These are phyloP conservation scores for Wakefieldia striispora DNA, from an alignment of 768 basidiomycete species.

Conservation along the genomic window DNA sequence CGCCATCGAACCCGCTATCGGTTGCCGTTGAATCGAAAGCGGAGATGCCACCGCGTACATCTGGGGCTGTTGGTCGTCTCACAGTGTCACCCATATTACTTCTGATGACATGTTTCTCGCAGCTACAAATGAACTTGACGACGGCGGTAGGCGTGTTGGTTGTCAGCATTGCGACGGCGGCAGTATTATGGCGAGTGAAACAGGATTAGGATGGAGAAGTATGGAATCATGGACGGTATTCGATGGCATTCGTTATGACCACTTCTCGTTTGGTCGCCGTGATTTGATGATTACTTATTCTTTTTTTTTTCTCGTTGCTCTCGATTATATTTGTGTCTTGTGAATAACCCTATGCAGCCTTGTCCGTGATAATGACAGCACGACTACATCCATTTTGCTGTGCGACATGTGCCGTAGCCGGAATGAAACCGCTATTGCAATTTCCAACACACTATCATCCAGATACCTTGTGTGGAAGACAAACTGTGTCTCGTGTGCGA, in stretches of 20 bases:
- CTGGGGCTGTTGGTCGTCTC: constrained; percentile 31
- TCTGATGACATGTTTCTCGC: constrained; percentile 25
- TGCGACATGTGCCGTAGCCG: not conserved
- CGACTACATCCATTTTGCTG: not conserved
- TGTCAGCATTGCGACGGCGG: constrained; percentile 65
- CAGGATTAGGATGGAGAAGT: constrained; percentile 31
- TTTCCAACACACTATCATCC: no score
- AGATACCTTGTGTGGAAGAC: no score
- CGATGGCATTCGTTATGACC: constrained; percentile 16
- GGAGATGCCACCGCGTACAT: constrained; percentile 16
- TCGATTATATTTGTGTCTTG: constrained; percentile 19
- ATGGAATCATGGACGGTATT: constrained; percentile 18
- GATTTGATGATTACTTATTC: constrained; percentile 31
- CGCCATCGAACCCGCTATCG: constrained; percentile 5
- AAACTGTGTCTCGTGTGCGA: no score
- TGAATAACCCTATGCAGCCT: constrained; percentile 27
- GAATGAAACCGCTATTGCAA: no score
- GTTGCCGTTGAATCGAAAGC: constrained; percentile 14
- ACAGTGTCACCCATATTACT: constrained; percentile 5
- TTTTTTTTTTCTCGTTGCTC: constrained; percentile 18
- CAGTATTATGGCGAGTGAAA: constrained; percentile 71
- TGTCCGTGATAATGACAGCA: constrained; percentile 19
- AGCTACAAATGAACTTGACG: constrained; percentile 34
- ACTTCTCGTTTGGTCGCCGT: constrained; percentile 3
- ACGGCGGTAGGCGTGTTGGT: constrained; percentile 65